Evolutionary conservation across 441 rosid genomes (phyloP).

Genomic region (Brassica hybrid): DNA sequence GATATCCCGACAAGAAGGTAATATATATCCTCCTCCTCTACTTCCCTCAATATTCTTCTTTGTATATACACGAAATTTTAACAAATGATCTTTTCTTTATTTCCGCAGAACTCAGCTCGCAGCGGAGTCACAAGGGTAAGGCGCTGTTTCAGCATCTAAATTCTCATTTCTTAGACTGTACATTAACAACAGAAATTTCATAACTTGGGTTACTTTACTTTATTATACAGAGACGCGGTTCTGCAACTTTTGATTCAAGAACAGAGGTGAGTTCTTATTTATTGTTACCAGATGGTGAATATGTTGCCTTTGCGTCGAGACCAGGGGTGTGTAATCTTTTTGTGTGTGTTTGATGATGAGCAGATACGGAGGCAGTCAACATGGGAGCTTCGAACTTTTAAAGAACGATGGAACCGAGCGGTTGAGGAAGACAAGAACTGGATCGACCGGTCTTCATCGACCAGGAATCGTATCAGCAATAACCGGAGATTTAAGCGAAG

Average conservation of each 20-base stretch:
- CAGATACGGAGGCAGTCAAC: conserved; percentile 91
- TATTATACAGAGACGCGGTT: conserved; percentile 47
- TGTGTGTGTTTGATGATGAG: conserved; percentile 22
- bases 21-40: not conserved
- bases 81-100: conserved; percentile 1
- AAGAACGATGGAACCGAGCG: conserved; percentile 80
- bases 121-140: conserved; percentile 27
- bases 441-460: conserved; percentile 66
- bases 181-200: no score
- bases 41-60: not conserved
- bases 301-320: not conserved
- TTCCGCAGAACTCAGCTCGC: conserved; percentile 31
- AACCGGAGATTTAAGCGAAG: conserved; percentile 43
- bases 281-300: not conserved
- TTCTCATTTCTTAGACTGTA: conserved; percentile 7
- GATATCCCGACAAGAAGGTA: conserved; percentile 58
- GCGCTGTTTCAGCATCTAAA: not conserved
- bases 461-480: conserved; percentile 22
- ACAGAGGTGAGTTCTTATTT: conserved; percentile 54
- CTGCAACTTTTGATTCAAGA: conserved; percentile 60
- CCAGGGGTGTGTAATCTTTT: not conserved
- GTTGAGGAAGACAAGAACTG: conserved; percentile 66
- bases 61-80: not conserved
- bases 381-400: conserved; percentile 75
- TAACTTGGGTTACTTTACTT: conserved; percentile 4